phyloP scores from a whole-genome alignment of 2,329 filamentous ascomycete genomes.

The Cephalotrichum gorgonifer region DNA sequence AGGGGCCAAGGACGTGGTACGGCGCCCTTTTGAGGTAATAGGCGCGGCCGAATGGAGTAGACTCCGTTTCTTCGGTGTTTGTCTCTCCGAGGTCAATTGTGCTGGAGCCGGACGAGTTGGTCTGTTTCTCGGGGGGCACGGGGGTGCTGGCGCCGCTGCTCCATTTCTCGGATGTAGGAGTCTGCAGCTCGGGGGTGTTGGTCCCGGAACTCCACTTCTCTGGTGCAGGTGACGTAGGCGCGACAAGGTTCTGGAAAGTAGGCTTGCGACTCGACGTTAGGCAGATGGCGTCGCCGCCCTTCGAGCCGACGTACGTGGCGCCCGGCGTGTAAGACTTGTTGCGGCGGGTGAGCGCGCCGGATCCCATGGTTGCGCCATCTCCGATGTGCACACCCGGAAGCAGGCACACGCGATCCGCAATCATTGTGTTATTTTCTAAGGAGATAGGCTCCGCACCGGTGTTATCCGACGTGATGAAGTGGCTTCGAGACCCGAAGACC shows the following conservation, averaged over 20 bases:
- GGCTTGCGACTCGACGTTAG: constrained; percentile 13
- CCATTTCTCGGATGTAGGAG: neutral
- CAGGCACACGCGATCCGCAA: constrained; percentile 43
- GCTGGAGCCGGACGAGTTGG: neutral
- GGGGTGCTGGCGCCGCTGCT: constrained; percentile 1
- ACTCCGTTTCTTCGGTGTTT: constrained; percentile 7
- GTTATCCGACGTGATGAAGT: constrained; percentile 42
- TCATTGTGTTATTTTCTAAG: constrained; percentile 40
- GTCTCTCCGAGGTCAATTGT: neutral
- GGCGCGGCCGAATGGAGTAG: constrained; percentile 41
- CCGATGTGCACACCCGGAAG: constrained; percentile 40
- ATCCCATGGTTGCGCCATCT: constrained; percentile 38
- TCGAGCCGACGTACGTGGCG: constrained; percentile 41
- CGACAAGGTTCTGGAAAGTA: neutral
- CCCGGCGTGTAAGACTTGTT: constrained; percentile 30
- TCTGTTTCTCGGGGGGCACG: neutral
- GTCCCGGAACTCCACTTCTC: neutral
- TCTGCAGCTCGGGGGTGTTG: neutral
- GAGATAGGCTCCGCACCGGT: constrained; percentile 34
- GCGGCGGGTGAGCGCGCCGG: constrained; percentile 38
- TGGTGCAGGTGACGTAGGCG: neutral
- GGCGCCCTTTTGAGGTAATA: constrained; percentile 40
- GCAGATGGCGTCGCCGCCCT: constrained; percentile 37
- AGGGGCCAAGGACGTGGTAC: constrained; percentile 37
- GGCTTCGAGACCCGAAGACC: constrained; percentile 46